Percentiles rank a stretch among this genome's conserved stretches.
These are phyloP conservation scores for Colletotrichum endophyticum DNA, from an alignment of 2,329 filamentous ascomycete species.

Conservation along the genomic window DNA sequence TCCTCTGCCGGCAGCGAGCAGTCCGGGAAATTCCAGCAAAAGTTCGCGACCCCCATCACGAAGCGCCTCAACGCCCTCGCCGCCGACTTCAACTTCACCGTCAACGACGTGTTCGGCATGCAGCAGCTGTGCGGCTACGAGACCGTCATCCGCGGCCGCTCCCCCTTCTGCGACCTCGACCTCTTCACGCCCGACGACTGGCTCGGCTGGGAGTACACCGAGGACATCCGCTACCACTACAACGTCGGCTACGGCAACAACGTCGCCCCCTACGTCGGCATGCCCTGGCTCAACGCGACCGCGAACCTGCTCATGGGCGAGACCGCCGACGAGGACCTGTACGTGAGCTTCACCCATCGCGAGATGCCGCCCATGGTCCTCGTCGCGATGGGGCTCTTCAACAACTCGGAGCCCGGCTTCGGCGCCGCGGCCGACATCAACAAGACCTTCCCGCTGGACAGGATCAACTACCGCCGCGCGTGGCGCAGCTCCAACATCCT, in stretches of 20 bases:
- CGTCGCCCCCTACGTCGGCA: conserved; percentile 62
- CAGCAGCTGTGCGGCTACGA: conserved; percentile 72
- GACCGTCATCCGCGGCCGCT: conserved; percentile 65
- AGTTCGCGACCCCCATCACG: conserved; percentile 66
- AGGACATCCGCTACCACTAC: conserved; percentile 68
- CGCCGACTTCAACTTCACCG: conserved; percentile 66
- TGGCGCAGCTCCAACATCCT: conserved; percentile 69
- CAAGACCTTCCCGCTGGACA: conserved; percentile 67
- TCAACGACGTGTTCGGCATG: conserved; percentile 67
- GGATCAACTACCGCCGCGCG: conserved; percentile 66
- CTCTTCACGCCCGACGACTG: conserved; percentile 67
- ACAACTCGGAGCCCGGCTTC: conserved; percentile 64
- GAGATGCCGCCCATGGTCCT: conserved; percentile 71
- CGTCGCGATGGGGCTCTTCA: conserved; percentile 73
- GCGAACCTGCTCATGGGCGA: conserved; percentile 50
- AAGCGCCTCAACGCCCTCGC: conserved; percentile 57
- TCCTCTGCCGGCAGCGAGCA: conserved; percentile 61
- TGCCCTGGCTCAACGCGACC: conserved; percentile 71
- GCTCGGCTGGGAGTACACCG: conserved; percentile 70
- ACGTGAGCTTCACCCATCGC: conserved; percentile 72
- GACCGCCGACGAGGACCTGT: conserved; percentile 58
- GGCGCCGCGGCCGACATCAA: conserved; percentile 51
- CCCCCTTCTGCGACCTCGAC: conserved; percentile 64
- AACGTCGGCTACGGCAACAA: conserved; percentile 69
- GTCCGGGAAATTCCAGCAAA: conserved; percentile 51